These are phyloP conservation scores for Aspergillus hancockii DNA, from an alignment of 495 filamentous ascomycete species.

Conservation along the genomic window DNA sequence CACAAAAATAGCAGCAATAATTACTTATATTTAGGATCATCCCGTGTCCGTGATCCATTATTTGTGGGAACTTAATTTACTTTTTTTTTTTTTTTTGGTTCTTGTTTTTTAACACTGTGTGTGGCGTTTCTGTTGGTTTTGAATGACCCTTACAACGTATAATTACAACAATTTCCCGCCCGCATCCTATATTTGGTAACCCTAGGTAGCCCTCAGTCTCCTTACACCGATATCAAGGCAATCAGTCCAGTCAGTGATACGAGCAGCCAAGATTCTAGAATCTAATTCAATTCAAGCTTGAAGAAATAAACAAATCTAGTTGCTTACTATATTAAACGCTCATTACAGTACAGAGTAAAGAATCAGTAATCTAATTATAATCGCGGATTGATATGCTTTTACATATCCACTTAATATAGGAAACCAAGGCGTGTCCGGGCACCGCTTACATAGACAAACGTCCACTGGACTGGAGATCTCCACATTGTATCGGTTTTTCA, in stretches of 20 bases:
- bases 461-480: not conserved
- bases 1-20: slow-evolving; percentile 16
- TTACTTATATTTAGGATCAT: slow-evolving; percentile 7
- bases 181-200: slow-evolving; percentile 4
- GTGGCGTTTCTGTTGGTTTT: not conserved
- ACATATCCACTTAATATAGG: not conserved
- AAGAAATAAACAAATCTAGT: not conserved
- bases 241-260: not conserved
- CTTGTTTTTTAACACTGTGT: too few species aligned
- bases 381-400: not conserved
- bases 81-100: not conserved
- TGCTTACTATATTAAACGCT: not conserved
- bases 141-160: too few species aligned
- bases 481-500: not conserved
- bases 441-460: not conserved
- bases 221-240: not conserved
- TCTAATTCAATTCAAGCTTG: not conserved
- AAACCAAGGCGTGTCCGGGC: not conserved
- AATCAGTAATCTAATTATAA: not conserved
- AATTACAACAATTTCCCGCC: not conserved
- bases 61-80: slow-evolving; percentile 14
- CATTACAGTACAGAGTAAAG: not conserved
- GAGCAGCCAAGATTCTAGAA: not conserved
- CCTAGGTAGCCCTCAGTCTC: too few species aligned
- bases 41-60: slow-evolving; percentile 8